phyloP scores from a whole-genome alignment of 768 basidiomycete species.

The Antrodiella citrinella region DNA sequence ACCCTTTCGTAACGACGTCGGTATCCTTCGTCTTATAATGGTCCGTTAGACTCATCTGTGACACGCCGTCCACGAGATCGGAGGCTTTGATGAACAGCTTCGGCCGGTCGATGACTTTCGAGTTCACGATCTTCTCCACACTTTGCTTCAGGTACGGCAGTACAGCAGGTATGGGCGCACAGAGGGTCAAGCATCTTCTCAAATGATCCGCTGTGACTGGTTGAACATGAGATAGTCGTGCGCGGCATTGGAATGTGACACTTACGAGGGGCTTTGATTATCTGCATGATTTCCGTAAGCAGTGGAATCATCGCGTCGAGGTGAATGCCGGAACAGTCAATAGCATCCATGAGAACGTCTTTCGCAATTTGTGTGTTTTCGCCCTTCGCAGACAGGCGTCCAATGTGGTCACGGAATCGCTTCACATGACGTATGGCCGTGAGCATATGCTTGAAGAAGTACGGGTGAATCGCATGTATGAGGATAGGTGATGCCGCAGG shows the following conservation, averaged over 20 bases:
- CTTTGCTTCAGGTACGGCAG: conserved; percentile 34
- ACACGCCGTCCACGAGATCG: conserved; percentile 61
- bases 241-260: background rate
- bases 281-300: conserved; percentile 35
- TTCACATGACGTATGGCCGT: conserved; percentile 48
- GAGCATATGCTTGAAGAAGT: conserved; percentile 42
- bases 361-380: conserved; percentile 61
- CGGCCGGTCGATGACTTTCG: conserved; percentile 52
- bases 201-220: conserved; percentile 39
- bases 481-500: conserved; percentile 30
- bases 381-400: conserved; percentile 43
- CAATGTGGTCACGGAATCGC: conserved; percentile 46
- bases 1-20: conserved; percentile 62
- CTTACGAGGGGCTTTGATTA: conserved; percentile 19
- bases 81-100: conserved; percentile 63
- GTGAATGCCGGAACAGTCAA: conserved; percentile 60
- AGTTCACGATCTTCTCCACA: conserved; percentile 37
- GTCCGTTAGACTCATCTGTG: conserved; percentile 32
- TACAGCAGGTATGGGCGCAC: conserved; percentile 44
- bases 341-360: conserved; percentile 50
- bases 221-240: background rate
- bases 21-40: conserved; percentile 31
- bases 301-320: conserved; percentile 41
- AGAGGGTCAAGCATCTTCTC: conserved; percentile 48
- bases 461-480: conserved; percentile 57